phyloP scores from a whole-genome alignment of 305 asterid genomes.

The Solanum hybrid region DNA sequence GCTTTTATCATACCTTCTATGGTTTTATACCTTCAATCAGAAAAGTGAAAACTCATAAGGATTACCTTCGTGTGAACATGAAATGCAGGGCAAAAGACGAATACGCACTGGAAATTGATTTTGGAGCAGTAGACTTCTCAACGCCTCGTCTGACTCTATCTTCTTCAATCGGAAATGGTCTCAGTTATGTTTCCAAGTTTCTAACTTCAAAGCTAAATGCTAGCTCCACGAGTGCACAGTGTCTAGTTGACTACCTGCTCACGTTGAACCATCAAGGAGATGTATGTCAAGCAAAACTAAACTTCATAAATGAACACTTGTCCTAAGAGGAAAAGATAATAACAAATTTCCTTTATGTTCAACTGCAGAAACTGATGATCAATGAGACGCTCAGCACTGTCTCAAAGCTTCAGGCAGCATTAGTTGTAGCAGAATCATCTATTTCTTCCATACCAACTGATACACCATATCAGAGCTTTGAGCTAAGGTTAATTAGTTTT shows the following conservation, averaged over 20 bases:
- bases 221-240: conserved; percentile 36
- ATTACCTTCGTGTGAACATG: neutral
- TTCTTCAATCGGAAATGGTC: conserved; percentile 81
- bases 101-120: conserved; percentile 75
- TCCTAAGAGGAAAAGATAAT: neutral
- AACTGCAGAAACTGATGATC: conserved; percentile 69
- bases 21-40: neutral
- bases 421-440: conserved; percentile 66
- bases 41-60: neutral
- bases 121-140: conserved; percentile 71
- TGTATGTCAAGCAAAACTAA: conserved; percentile 25
- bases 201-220: conserved; percentile 51
- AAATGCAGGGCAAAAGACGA: conserved; percentile 83
- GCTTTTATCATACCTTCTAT: neutral
- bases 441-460: conserved; percentile 49
- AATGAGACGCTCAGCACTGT: conserved; percentile 64
- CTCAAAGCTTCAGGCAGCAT: conserved; percentile 61
- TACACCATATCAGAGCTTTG: conserved; percentile 63
- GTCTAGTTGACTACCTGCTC: conserved; percentile 67
- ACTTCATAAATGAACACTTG: neutral
- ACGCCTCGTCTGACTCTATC: conserved; percentile 56
- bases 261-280: conserved; percentile 70
- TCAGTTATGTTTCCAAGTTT: conserved; percentile 52
- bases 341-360: neutral
- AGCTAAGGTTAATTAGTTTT: conserved; percentile 43